Base-by-base conservation (phyloP, 1,284 basidiomycete genomes). In the Xerocomus nothofagi region DNA sequence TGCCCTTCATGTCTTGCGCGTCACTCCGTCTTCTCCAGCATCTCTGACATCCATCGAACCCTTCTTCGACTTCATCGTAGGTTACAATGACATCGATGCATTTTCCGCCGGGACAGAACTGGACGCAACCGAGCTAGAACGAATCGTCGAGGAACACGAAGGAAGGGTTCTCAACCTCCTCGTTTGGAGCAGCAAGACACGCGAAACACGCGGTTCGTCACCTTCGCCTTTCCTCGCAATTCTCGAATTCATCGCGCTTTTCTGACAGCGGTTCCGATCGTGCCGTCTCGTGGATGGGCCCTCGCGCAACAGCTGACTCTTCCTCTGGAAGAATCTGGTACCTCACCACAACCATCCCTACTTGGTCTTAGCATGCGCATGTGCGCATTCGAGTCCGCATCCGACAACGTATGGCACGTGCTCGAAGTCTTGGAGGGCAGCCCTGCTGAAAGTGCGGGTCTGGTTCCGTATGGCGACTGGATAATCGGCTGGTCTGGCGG, bases 331-430 rank as follows among this genome's bases (percentile, higher is more conserved):
- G 72, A 77, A 39, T 63, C 70, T 23, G 72, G 68, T 23, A 50
- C 60, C 4, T 66, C 68, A n/a, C 68, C 74, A 38, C 81, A 86
- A 57, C 83, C 86, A 27, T 98, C 94, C 3, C 70, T 98, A 23
- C 78, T 99, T 8, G 96, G 96, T 1, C 78, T 98, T 6, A 94
- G 91, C 56, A 86, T 98, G 79, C 82, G 96, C 15, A 81, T 98
- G 63, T 98, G 89, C 61, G 84, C 89, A 64, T 93, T 93, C 6
- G 88, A 93, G 58, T 79, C 82, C 44, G 89, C 93, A 15, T 76
- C 92, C 20, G 92, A 97, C 65, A 93, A 91, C 57, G 93, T 98
- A 7, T 99, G 96, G 95, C 96, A 99, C 70, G 93, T 99, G 39
- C 76, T 99, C 44, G 97, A 99, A 66, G 93, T 99, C 8, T 73